Base-by-base conservation (phyloP, 371 early-diverging fungal species). In the Batkoa obscura region DNA sequence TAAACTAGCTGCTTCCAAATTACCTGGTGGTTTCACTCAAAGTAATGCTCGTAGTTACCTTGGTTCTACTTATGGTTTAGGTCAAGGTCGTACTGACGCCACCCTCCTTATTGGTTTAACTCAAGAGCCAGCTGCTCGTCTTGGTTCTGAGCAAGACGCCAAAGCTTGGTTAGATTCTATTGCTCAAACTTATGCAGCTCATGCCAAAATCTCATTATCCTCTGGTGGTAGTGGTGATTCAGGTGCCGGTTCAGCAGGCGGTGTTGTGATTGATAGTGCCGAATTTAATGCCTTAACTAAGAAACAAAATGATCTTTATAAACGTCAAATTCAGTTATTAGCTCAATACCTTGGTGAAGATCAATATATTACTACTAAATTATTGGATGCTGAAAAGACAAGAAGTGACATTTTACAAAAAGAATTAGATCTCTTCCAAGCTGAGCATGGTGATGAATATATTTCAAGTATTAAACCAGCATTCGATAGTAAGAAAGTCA, bases 1-100 rank as follows among this genome's bases (percentile, higher is more conserved):
- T 61, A 86, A 89, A 71, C 66, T 94, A 74, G 75, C 90, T 49
- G 73, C 80, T 63, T 69, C 77, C 60, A 94, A 93, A 76, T 86
- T 94, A 90, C 93, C 95, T 51, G 93, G 88, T 68, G 93, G 94
- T 43, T 86, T 88, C 70, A 80, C 83, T 33, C 78, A 83, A 63
- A 78, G 81, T 48, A 73, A 76, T 39, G 89, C 84, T 66, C 84
- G 88, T 70, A 69, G 75, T 1, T 75, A 82, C 63, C 71, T 94
- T 38, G 54, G 69, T 12, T 64, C 68, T 43, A 70, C 81, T 15
- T 84, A 79, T 62, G 95, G 95, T 12, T 67, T 93, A n/a, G 93
- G 92, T 3, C 71, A 84, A 49, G 81, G 83, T 64, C 82, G 94
- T 58, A 76, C 76, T 43, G 90, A 90, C 41, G 87, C 76, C 56